Percentiles rank a stretch among this genome's conserved stretches.
Evolutionary conservation across 2,329 filamentous ascomycete genomes (phyloP).

Genomic region (Stemphylium vesicarium): DNA sequence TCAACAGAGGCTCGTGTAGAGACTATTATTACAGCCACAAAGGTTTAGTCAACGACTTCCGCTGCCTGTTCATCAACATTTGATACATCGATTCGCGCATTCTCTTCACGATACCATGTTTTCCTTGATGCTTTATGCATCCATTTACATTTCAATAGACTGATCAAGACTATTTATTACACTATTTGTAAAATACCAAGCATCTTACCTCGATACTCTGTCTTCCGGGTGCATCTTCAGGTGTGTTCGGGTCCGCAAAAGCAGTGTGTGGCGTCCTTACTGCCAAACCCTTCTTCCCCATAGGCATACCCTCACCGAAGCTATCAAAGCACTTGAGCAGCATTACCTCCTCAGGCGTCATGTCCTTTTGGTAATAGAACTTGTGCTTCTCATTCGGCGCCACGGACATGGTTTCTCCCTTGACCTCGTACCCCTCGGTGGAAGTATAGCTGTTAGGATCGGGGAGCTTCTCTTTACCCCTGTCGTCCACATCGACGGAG

Average conservation of each 20-base stretch:
- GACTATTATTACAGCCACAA: constrained; percentile 3
- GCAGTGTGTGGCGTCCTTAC: constrained; percentile 72
- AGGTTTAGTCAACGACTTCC: neutral
- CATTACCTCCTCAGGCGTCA: constrained; percentile 64
- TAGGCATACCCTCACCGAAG: constrained; percentile 51
- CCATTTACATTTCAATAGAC: neutral
- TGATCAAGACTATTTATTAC: neutral
- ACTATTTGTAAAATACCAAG: constrained; percentile 65
- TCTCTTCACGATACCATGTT: neutral
- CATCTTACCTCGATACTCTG: constrained; percentile 71
- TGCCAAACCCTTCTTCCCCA: constrained; percentile 50
- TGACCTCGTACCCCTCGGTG: constrained; percentile 66
- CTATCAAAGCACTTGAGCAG: constrained; percentile 60
- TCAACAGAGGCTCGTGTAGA: constrained; percentile 15
- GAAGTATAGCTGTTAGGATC: constrained; percentile 55
- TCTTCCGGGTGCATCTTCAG: constrained; percentile 56
- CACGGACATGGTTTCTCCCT: constrained; percentile 68
- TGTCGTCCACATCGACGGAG: constrained; percentile 57
- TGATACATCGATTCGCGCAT: neutral
- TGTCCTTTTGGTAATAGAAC: constrained; percentile 72
- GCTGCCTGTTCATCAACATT: no score
- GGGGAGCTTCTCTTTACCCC: constrained; percentile 64
- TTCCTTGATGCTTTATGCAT: neutral
- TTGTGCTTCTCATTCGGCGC: constrained; percentile 63
- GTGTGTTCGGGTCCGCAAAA: constrained; percentile 59